Conservation (phyloP, 495 filamentous ascomycete genomes). For the Daldinia vernicosa region DNA sequence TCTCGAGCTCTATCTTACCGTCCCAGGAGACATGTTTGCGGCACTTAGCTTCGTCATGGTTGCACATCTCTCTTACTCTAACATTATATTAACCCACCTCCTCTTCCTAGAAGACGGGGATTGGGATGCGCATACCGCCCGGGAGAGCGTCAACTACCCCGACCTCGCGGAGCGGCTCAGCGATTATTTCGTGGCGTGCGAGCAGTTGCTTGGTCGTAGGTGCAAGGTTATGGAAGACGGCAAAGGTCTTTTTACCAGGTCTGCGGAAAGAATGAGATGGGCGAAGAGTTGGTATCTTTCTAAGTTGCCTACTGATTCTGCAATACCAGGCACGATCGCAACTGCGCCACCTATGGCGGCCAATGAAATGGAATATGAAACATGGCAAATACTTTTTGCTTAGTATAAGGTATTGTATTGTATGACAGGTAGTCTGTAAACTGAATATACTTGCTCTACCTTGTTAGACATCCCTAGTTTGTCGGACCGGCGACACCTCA, state of each 20-base stretch:
- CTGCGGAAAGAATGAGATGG: not conserved
- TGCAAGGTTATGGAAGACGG: not conserved
- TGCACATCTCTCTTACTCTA: not conserved
- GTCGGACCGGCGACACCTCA: too few species aligned
- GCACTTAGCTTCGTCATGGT: not conserved
- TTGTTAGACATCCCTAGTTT: too few species aligned
- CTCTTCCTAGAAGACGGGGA: not conserved
- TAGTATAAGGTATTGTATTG: not conserved
- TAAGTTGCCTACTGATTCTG: not conserved
- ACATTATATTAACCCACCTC: not conserved
- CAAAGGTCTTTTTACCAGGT: not conserved
- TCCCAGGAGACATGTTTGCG: not conserved
- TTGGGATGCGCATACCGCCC: not conserved
- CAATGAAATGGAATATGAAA: not conserved
- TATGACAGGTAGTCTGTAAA: too few species aligned
- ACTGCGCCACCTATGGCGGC: not conserved
- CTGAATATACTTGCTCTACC: too few species aligned
- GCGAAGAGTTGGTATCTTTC: conserved; percentile 1
- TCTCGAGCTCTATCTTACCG: not conserved
- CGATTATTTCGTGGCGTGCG: not conserved
- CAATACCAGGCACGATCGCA: not conserved
- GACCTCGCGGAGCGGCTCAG: not conserved
- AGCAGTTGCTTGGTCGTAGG: not conserved
- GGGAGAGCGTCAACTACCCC: not conserved
- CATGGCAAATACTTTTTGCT: not conserved